phyloP scores from a whole-genome alignment of 352 stramenopile species.

The Pythium aphanidermatum region DNA sequence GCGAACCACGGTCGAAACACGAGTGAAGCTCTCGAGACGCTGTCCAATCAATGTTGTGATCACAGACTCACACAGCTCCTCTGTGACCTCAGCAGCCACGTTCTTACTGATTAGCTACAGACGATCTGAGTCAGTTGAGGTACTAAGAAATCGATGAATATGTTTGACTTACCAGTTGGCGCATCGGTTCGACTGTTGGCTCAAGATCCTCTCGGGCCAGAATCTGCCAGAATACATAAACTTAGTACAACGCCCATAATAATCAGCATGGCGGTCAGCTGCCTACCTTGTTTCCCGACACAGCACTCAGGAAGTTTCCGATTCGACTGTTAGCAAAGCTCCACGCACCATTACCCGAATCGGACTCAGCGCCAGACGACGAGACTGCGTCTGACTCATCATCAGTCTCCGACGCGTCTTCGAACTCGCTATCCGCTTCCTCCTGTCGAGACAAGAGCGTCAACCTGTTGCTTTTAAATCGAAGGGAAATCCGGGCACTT shows the following conservation, averaged over 20 bases:
- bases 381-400: slow-evolving; percentile 42
- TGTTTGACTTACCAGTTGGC: slow-evolving; percentile 80
- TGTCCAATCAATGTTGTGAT: slow-evolving; percentile 92
- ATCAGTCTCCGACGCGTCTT: slow-evolving; percentile 62
- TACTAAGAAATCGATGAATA: no score
- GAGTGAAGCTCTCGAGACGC: slow-evolving; percentile 92
- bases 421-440: slow-evolving; percentile 55
- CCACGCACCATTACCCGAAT: slow-evolving; percentile 54
- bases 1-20: slow-evolving; percentile 88
- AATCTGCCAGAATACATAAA: no score
- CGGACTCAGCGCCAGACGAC: slow-evolving; percentile 67
- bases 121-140: no score
- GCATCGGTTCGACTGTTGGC: slow-evolving; percentile 90
- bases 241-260: no score
- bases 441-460: slow-evolving; percentile 26
- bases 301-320: slow-evolving; percentile 70
- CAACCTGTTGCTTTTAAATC: background rate
- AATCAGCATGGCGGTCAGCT: no score
- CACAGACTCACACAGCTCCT: slow-evolving; percentile 95
- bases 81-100: slow-evolving; percentile 93
- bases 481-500: slow-evolving; percentile 8
- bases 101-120: slow-evolving; percentile 96
- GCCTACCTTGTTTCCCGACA: slow-evolving; percentile 89
- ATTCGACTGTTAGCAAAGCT: slow-evolving; percentile 79
- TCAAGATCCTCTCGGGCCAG: slow-evolving; percentile 92